Percentiles rank a stretch among this genome's conserved stretches.
Conservation (phyloP, 1,284 basidiomycete genomes). For the Heliocybe sulcata region DNA sequence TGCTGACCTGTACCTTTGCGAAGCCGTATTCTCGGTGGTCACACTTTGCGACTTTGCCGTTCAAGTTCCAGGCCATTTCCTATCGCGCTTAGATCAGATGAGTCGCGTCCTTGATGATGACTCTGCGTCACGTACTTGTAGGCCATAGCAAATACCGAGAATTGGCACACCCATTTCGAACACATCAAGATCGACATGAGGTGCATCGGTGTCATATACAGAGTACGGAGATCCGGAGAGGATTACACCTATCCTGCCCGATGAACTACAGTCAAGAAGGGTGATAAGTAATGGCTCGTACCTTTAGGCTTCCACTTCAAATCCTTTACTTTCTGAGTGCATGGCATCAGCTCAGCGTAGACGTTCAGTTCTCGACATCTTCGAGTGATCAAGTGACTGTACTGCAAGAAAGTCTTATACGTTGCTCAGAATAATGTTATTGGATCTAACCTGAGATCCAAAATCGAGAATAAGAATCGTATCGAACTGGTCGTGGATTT, state of each 20-base stretch:
- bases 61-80: constrained; percentile 92
- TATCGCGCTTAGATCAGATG: constrained; percentile 22
- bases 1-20: constrained; percentile 74
- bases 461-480: constrained; percentile 97
- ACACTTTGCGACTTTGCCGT: constrained; percentile 84
- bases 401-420: constrained; percentile 39
- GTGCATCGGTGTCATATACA: constrained; percentile 90
- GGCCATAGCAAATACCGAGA: constrained; percentile 96
- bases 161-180: constrained; percentile 89
- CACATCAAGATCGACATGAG: constrained; percentile 94
- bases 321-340: constrained; percentile 89
- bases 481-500: constrained; percentile 95
- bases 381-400: constrained; percentile 97
- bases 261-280: not conserved
- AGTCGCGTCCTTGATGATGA: not conserved
- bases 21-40: constrained; percentile 95
- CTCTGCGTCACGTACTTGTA: constrained; percentile 58
- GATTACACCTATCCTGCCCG: constrained; percentile 72
- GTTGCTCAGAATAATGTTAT: constrained; percentile 2
- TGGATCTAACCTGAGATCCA: constrained; percentile 78
- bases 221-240: constrained; percentile 98
- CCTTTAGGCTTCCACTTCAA: constrained; percentile 95
- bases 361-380: constrained; percentile 98
- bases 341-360: constrained; percentile 97
- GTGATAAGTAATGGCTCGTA: constrained; percentile 18